Evolutionary conservation across 176 grass and related monocot species (phyloP), one percentile per base, ranked within the genome.

Genomic region (Olyra latifolia): DNA sequence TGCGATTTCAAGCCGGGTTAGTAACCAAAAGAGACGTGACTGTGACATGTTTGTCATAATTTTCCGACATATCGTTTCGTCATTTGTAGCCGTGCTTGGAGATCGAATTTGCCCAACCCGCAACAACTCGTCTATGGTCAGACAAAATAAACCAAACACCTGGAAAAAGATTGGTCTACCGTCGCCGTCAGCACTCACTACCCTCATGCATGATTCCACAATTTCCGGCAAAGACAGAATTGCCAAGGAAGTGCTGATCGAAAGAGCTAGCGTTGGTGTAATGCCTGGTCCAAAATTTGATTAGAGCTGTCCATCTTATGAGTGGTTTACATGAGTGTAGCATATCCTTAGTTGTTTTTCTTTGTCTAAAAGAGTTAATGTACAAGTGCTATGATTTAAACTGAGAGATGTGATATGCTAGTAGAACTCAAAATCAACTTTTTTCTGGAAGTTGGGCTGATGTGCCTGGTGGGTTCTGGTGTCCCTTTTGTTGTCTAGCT

Each of bases 1-100:
- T 35, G n/a, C 19, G 12, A 63, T 72, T 79, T 55, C 46, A 73
- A 79, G 45, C 38, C 14, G 20, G 56, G 75, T 63, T 72, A 44
- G 58, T 40, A 19, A 56, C 76, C 19, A 24, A 39, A 13, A 13
- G n/a, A 41, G 43, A 70, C 7, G 57, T 71, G 75, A 46, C 47
- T 19, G 40, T 11, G 83, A 85, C 75, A 32, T 13, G 15, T 23
- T 10, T 44, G 60, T 45, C 27, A 57, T 66, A 38, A 57, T 73
- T 46, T 13, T 59, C 14, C 59, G 59, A 74, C 59, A 80, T 57
- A 57, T 73, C 39, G 27, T 39, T 48, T 42, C 59, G 57, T 73
- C 62, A 32, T 9, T 55, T 57, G 19, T 64, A 64, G 42, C 1
- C 28, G 27, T 76, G 19, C 62, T 38, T 25, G 48, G 12, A 58